These are phyloP conservation scores for Phytophthora citrophthora DNA, from an alignment of 352 stramenopile species.

Conservation along the genomic window DNA sequence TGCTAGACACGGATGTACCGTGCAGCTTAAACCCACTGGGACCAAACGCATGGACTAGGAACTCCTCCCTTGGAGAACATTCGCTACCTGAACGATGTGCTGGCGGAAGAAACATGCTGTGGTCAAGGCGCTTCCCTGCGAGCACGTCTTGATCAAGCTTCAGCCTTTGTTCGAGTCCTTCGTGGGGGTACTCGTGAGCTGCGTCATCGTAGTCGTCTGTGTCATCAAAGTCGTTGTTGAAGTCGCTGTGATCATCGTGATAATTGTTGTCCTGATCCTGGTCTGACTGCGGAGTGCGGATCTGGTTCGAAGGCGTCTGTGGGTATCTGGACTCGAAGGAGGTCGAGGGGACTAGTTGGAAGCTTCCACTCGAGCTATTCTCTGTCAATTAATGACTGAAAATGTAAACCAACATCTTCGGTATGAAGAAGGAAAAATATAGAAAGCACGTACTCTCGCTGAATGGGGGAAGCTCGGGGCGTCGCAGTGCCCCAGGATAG, in stretches of 20 bases:
- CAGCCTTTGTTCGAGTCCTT: slow-evolving; percentile 24
- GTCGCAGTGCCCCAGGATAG: slow-evolving; percentile 27
- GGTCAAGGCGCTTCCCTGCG: slow-evolving; percentile 24
- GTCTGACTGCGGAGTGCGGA: slow-evolving; percentile 11
- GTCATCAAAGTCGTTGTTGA: slow-evolving; percentile 23
- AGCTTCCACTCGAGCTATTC: slow-evolving; percentile 8
- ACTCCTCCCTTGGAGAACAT: slow-evolving; percentile 72
- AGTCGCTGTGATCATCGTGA: slow-evolving; percentile 27
- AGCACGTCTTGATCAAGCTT: slow-evolving; percentile 28
- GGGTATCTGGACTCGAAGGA: slow-evolving; percentile 26
- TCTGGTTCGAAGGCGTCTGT: slow-evolving; percentile 23
- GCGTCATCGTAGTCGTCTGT: slow-evolving; percentile 4
- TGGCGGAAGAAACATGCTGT: slow-evolving; percentile 31
- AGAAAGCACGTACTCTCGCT: slow-evolving; percentile 39
- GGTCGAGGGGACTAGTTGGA: slow-evolving; percentile 15
- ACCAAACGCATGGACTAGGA: slow-evolving; percentile 74
- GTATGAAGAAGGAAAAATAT: slow-evolving; percentile 9
- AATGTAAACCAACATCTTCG: slow-evolving; percentile 3
- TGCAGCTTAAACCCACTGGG: slow-evolving; percentile 62
- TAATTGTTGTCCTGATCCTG: slow-evolving; percentile 32
- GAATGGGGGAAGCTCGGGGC: slow-evolving; percentile 30
- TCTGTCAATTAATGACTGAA: slow-evolving; percentile 14
- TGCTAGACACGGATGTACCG: slow-evolving; percentile 28
- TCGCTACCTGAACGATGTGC: slow-evolving; percentile 34
- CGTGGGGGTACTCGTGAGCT: slow-evolving; percentile 24